Base-by-base conservation (phyloP, 169 alveolate species). In the Eimeria sp. region DNA sequence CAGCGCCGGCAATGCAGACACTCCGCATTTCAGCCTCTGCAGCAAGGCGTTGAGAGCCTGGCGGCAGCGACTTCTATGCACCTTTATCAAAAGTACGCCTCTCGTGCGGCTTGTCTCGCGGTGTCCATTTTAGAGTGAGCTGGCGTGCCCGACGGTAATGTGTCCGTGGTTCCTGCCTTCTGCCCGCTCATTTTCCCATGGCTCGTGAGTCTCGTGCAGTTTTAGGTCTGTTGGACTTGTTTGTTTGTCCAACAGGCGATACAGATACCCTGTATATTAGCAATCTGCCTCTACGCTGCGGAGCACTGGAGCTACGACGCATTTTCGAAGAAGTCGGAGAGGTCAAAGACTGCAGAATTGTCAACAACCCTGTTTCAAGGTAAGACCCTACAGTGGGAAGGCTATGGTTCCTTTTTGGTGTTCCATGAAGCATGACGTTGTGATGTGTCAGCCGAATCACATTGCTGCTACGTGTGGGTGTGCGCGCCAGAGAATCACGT, bases 351-450 rank as follows among this genome's bases (percentile, higher is more conserved):
- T 95, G 95, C 75, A 40, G 97, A 54, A 95, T 95, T 58, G 94
- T 95, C 73, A 87, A 57, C 72, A 88, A 95, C 43, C 97, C 97
- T 45, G 95, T 95, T 4, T 86, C 97, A 13, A 73, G 97, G 97
- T 95, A 34, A 40, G 95, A 45, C 5, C 10, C 34, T 54, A 22
- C 43, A 25, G 22, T 9, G 1, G 11, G 45, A 73, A 16, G 11
- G 51, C 25, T 9, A 25, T n/a, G 6, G 88, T 49, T 6, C 10
- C 13, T 11, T 47, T 4, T 34, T 45, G 10, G 49, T 6, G 4
- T 5, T 22, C 22, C 13, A 10, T 57, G 43, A 27, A 20, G 4
- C 61, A n/a, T 57, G 30, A 78, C 2, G 5, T 9, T 49, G 9
- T 11, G 45, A 43, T 2, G 25, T 1, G 45, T 34, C 5, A 27